Evolutionary conservation across 106 monocot species (phyloP).

Genomic region (Phalaenopsis aphrodite): DNA sequence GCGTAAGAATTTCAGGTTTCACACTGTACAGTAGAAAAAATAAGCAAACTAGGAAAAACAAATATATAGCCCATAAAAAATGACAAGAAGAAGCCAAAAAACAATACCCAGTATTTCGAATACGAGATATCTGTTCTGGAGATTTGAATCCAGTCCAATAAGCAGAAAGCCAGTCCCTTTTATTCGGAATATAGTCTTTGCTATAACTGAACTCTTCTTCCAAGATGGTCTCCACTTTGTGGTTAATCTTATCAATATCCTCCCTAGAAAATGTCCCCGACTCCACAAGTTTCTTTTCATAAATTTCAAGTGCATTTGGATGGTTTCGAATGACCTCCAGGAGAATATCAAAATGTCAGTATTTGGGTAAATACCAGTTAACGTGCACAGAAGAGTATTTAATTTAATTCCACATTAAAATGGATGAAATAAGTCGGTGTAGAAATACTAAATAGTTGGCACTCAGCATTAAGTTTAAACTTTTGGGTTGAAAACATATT

Average conservation of each 20-base stretch:
- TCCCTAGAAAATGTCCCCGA: constrained; percentile 53
- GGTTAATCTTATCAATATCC: constrained; percentile 64
- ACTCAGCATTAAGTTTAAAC: too few relatives aligned
- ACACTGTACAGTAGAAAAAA: constrained; percentile 36
- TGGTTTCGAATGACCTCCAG: constrained; percentile 73
- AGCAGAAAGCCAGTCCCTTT: constrained; percentile 89
- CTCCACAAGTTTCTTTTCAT: constrained; percentile 71
- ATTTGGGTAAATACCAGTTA: neutral
- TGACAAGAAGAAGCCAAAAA: neutral
- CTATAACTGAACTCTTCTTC: constrained; percentile 84
- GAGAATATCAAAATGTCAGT: constrained; percentile 1
- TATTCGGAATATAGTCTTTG: constrained; percentile 81
- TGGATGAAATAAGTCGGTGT: too few relatives aligned
- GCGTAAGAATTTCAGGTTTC: constrained; percentile 82
- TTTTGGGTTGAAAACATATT: too few relatives aligned
- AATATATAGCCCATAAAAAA: neutral
- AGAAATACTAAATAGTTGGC: too few relatives aligned
- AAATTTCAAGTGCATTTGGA: constrained; percentile 76
- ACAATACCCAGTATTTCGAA: constrained; percentile 80
- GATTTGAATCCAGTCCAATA: constrained; percentile 96
- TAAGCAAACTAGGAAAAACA: neutral
- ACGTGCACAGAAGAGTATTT: too few relatives aligned
- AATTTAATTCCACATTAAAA: too few relatives aligned
- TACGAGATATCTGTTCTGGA: constrained; percentile 91
- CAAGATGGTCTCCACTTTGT: constrained; percentile 63